Evolutionary conservation across 495 filamentous ascomycete species (phyloP), one percentile per base, ranked within the genome.

Genomic region (Penicillium steckii): DNA sequence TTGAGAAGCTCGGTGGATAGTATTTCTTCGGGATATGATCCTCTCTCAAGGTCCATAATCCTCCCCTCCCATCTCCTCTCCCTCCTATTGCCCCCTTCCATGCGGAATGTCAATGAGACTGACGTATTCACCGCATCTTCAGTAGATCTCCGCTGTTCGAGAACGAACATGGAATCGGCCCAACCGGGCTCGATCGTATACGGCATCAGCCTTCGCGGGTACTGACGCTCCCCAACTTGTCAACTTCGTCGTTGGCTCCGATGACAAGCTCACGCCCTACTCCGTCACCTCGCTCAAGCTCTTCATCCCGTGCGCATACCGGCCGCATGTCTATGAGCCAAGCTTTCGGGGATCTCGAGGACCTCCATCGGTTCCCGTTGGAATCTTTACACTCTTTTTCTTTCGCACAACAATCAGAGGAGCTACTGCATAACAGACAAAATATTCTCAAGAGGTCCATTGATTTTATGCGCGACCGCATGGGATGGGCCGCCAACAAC

Each of bases 341-440:
- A 30, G 74, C 74, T 9, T 62, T 84, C 18, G 82, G 81, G 40
- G 87, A 91, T 53, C 75, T 86, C 60, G 94, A 97, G 78, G 94
- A 97, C 61, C 82, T 99, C 25, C 83, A 84, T 40, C 83, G 91
- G 38, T 99, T 97, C 64, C 93, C 95, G 2, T 88, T 89, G 59
- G 94, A 99, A 68, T 99, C 94, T 1, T 71, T 99, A 50, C 94
- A 99, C 66, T 97, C 95, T 0, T 99, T 99, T 72, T 97, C 95
- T 25, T 99, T 99, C 67, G 90, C 95, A 3, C 90, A 96, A 51
- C 93, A 96, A 68, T 91, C 92, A 4, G 93, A 96, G 62, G 92
- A 97, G 59, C 76, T 87, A 38, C 80, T 97, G 23, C 88, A 95
- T 61, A 96, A 77, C 62, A 83, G 95, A 41, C 95, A 97, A 64